Percentiles rank a stretch among this genome's conserved stretches.
phyloP scores from a whole-genome alignment of 1,284 basidiomycete species.

The Cystobasidium slooffiae region DNA sequence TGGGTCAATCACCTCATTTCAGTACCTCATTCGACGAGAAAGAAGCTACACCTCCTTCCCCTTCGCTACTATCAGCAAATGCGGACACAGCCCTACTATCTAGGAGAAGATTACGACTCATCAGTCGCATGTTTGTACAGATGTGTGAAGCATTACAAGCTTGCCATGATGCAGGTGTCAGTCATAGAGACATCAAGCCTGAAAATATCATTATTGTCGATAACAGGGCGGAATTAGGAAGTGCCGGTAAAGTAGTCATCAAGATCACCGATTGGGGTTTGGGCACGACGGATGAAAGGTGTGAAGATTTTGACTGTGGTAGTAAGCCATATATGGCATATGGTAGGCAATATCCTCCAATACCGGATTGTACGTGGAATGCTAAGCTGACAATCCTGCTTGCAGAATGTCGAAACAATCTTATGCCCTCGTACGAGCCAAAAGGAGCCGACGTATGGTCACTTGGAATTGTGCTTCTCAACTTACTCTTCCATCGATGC shows the following conservation, averaged over 20 bases:
- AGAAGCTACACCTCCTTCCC: constrained; percentile 82
- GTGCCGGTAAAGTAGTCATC: constrained; percentile 77
- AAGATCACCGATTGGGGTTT: constrained; percentile 98
- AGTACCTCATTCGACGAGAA: constrained; percentile 21
- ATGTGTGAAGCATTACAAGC: constrained; percentile 97
- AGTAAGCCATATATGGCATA: constrained; percentile 99
- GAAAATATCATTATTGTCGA: constrained; percentile 60
- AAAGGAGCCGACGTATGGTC: constrained; percentile 98
- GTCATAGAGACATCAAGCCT: constrained; percentile 97
- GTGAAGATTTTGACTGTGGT: constrained; percentile 96
- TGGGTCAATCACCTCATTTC: constrained; percentile 34
- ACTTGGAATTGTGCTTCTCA: constrained; percentile 95
- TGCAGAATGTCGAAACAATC: constrained; percentile 93
- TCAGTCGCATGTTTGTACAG: constrained; percentile 94
- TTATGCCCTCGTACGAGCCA: constrained; percentile 88
- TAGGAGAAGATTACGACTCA: constrained; percentile 81
- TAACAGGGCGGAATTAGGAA: constrained; percentile 70
- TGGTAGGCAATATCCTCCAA: constrained; percentile 62
- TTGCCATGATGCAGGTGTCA: constrained; percentile 91
- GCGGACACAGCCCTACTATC: constrained; percentile 84
- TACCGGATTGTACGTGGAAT: neutral
- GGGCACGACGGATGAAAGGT: constrained; percentile 83
- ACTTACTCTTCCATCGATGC: constrained; percentile 98
- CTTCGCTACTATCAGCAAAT: constrained; percentile 77
- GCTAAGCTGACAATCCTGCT: neutral